Evolutionary conservation across 2,329 filamentous ascomycete genomes (phyloP).

Genomic region (Podosphaera xanthii): DNA sequence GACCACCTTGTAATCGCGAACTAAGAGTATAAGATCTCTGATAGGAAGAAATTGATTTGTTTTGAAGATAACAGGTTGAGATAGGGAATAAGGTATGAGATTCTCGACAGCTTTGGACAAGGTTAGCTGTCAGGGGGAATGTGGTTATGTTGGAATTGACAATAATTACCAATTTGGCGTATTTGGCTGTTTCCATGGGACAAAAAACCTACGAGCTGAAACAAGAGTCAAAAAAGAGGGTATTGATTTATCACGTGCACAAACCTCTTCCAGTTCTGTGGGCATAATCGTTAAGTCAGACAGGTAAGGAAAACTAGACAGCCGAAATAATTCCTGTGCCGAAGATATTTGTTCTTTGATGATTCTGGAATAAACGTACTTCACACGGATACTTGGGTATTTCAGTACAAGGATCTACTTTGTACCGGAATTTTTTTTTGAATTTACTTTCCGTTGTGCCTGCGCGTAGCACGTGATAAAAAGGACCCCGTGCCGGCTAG

Average conservation of each 20-base stretch:
- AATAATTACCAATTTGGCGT: slow-evolving; percentile 45
- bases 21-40: slow-evolving; percentile 66
- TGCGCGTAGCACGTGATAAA: too few relatives aligned
- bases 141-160: background rate
- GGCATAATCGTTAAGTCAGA: slow-evolving; percentile 32
- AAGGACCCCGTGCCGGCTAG: too few relatives aligned
- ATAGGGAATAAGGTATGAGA: slow-evolving; percentile 57
- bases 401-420: too few relatives aligned
- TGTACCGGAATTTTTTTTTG: too few relatives aligned
- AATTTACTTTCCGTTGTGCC: too few relatives aligned
- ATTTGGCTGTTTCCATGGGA: slow-evolving; percentile 82
- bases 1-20: slow-evolving; percentile 60
- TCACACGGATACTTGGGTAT: too few relatives aligned
- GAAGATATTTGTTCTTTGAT: too few relatives aligned
- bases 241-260: slow-evolving; percentile 1
- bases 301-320: background rate
- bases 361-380: too few relatives aligned
- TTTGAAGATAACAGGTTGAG: slow-evolving; percentile 67
- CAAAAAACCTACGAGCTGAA: slow-evolving; percentile 75
- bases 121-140: slow-evolving; percentile 6
- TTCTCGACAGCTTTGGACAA: slow-evolving; percentile 47
- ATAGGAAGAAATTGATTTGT: slow-evolving; percentile 53
- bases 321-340: too few relatives aligned
- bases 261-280: slow-evolving; percentile 54
- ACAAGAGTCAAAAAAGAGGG: background rate